Evolutionary conservation across 768 basidiomycete genomes (phyloP).

Genomic region (Phanerochaete sordida): DNA sequence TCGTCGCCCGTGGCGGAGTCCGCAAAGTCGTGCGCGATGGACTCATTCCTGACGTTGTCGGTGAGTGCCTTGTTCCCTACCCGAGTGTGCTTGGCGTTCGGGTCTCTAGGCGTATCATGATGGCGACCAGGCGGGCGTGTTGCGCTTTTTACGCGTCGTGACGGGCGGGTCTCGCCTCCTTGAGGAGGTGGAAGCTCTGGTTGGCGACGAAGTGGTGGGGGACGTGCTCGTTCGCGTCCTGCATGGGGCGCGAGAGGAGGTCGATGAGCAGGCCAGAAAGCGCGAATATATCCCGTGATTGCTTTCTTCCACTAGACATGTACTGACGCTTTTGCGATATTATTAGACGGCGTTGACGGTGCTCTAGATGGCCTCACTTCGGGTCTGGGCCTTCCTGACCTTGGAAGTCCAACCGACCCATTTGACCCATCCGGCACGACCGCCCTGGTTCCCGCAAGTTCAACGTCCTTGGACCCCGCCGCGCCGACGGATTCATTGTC

Average conservation of each 20-base stretch:
- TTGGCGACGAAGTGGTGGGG: no score
- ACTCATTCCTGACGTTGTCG: constrained; percentile 3
- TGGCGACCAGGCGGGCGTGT: background rate
- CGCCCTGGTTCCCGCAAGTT: constrained; percentile 8
- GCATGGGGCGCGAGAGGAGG: no score
- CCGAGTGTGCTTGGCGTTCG: background rate
- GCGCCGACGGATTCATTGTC: background rate
- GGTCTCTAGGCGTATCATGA: background rate
- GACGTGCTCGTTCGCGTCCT: no score
- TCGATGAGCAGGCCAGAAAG: no score
- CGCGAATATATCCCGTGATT: no score
- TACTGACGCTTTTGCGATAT: no score
- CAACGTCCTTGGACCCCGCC: constrained; percentile 10
- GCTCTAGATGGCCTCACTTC: background rate
- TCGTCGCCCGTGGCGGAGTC: constrained; percentile 7
- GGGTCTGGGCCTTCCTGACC: background rate
- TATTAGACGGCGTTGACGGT: background rate
- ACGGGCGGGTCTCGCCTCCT: background rate
- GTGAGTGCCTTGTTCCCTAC: constrained; percentile 12
- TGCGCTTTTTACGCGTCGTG: background rate
- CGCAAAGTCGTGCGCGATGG: constrained; percentile 1
- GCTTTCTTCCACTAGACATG: background rate
- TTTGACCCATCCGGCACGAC: background rate
- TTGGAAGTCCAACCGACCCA: background rate
- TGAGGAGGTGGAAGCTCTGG: background rate